A percentile compares a stretch with the other conserved stretches of the same genome.
phyloP scores from a whole-genome alignment of 108 stramenopile species.

The Chaetoceros muelleri region DNA sequence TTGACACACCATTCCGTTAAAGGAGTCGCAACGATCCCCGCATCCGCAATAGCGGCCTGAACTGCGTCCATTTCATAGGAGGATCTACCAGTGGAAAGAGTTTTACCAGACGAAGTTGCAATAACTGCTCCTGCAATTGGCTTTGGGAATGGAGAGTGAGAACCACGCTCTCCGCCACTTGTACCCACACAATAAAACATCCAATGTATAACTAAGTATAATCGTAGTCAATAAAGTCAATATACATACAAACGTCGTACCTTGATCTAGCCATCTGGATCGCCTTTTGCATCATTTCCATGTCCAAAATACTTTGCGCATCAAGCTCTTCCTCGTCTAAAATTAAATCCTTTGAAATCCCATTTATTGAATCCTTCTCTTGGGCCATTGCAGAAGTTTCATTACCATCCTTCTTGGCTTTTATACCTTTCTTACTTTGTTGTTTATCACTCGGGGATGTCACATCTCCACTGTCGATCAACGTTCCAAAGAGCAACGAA shows the following conservation, averaged over 20 bases:
- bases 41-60: slow-evolving; percentile 36
- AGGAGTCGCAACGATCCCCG: slow-evolving; percentile 53
- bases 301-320: slow-evolving; percentile 22
- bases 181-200: background rate
- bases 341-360: slow-evolving; percentile 8
- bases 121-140: slow-evolving; percentile 53
- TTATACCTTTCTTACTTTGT: background rate
- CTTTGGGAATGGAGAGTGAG: slow-evolving; percentile 42
- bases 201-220: slow-evolving; percentile 1
- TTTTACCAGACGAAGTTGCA: slow-evolving; percentile 41
- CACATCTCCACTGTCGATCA: background rate
- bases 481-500: too few relatives aligned
- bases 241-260: background rate
- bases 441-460: too few relatives aligned
- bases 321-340: slow-evolving; percentile 14
- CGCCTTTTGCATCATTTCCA: slow-evolving; percentile 28
- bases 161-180: slow-evolving; percentile 20
- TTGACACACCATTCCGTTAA: slow-evolving; percentile 67
- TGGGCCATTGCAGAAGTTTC: background rate
- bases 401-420: background rate
- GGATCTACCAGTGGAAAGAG: slow-evolving; percentile 46
- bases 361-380: slow-evolving; percentile 1
- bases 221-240: background rate
- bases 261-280: slow-evolving; percentile 20
- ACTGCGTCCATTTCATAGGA: slow-evolving; percentile 47